Conservation (phyloP, 306 rosid species). For the Trichosanthes cucumerina region DNA sequence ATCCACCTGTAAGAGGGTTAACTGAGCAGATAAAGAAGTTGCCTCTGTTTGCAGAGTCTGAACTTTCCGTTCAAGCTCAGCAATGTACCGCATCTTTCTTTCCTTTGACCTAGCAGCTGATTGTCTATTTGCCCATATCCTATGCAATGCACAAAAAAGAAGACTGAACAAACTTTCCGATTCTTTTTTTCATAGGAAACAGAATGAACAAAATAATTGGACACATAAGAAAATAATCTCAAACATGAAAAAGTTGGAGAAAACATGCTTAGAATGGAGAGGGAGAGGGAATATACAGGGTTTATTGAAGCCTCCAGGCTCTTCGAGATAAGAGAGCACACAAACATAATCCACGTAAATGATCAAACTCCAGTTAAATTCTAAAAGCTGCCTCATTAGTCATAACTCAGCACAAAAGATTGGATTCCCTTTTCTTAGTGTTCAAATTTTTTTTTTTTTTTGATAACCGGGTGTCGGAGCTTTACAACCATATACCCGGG, state of each 20-base stretch:
- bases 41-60: conserved; percentile 90
- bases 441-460: no score
- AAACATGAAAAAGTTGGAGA: not conserved
- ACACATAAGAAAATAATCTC: conserved; percentile 8
- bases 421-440: no score
- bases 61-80: conserved; percentile 89
- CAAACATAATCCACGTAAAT: not conserved
- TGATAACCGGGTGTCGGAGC: no score
- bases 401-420: not conserved
- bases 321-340: not conserved
- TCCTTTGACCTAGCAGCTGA: conserved; percentile 97
- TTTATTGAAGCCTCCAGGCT: not conserved
- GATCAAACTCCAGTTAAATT: not conserved
- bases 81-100: conserved; percentile 93
- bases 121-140: conserved; percentile 99
- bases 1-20: conserved; percentile 79
- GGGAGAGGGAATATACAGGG: not conserved
- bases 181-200: not conserved
- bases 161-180: not conserved
- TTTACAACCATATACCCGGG: no score
- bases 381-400: not conserved
- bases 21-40: conserved; percentile 82
- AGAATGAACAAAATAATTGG: not conserved
- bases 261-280: not conserved
- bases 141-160: conserved; percentile 20